These are phyloP conservation scores for Panaeolus papilionaceus DNA, from an alignment of 768 basidiomycete species.

Conservation along the genomic window DNA sequence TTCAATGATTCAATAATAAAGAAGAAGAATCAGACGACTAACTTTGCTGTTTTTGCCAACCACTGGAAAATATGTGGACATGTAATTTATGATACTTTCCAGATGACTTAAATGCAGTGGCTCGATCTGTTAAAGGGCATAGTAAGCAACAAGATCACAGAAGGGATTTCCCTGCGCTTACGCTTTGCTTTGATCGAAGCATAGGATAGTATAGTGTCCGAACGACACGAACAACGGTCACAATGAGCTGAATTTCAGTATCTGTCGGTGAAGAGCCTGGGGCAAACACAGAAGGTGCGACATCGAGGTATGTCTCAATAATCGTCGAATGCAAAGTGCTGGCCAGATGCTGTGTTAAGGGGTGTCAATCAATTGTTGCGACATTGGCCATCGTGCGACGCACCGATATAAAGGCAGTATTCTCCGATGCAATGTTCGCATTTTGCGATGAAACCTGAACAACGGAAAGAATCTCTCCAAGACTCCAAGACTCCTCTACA, in stretches of 20 bases:
- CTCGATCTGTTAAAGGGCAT: conserved; percentile 25
- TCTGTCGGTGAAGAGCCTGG: conserved; percentile 65
- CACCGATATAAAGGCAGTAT: conserved; percentile 29
- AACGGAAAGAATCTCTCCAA: conserved; percentile 35
- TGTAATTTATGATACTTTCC: conserved; percentile 66
- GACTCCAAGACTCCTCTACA: conserved; percentile 37
- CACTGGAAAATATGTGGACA: conserved; percentile 84
- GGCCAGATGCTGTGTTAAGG: conserved; percentile 61
- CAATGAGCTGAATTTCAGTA: conserved; percentile 63
- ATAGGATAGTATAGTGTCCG: conserved; percentile 65
- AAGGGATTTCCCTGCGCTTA: conserved; percentile 32
- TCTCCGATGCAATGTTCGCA: conserved; percentile 17
- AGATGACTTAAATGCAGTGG: conserved; percentile 52
- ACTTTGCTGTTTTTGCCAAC: conserved; percentile 67
- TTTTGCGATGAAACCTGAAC: conserved; percentile 17
- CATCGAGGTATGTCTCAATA: conserved; percentile 86
- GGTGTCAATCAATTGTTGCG: not conserved
- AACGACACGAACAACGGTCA: conserved; percentile 62
- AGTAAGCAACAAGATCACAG: conserved; percentile 16
- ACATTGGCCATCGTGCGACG: not conserved
- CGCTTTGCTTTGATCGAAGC: conserved; percentile 47
- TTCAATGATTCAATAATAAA: conserved; percentile 5
- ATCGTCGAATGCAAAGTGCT: conserved; percentile 79
- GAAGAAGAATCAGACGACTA: conserved; percentile 13
- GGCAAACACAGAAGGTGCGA: conserved; percentile 82